Evolutionary conservation across 2,329 filamentous ascomycete species (phyloP), one percentile per base, ranked within the genome.

Genomic region (Zasmidium citrigriseum): DNA sequence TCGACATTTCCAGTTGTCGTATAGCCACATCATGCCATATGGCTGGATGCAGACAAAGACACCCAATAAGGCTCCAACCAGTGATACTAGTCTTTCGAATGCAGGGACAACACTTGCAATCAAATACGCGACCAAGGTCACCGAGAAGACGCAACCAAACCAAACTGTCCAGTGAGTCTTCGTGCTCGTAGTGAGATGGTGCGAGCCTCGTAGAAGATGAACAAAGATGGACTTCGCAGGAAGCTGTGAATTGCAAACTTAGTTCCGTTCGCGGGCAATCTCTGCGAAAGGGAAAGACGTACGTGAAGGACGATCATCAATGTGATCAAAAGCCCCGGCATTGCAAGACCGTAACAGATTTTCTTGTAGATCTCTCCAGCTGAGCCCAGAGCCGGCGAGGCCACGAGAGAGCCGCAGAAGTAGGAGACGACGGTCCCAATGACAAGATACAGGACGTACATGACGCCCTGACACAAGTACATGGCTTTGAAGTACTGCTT

Each of bases 351-450:
- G 55, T 81, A 82, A 50, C 70, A 72, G 16, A 80, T 67, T 61
- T 76, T 80, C 70, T 81, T 81, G 54, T 79, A 69, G 0, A 66
- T 49, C 0, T 38, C 2, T 0, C 79, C 79, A 1, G 78, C 79
- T 25, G 77, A 79, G 1, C 78, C 80, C 4, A 82, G 72, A 1
- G 78, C 78, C 0, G 79, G 80, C 0, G 78, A 80, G 0, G 78
- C 74, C 3, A 82, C 76, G 52, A 74, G 78, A 0, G 75, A 76
- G 0, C 80, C 79, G 59, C 77, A 80, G 62, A 68, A 81, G 58
- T 75, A 75, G 67, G 81, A 81, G 2, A 82, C 74, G 0, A 80
- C 74, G 2, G 72, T 60, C 9, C 73, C 73, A 24, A 78, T 72
- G 4, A 68, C 59, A n/a, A 75, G 65, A 46, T 78, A 77, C 2